A percentile compares a stretch with the other conserved stretches of the same genome.
phyloP scores from a whole-genome alignment of 2,329 filamentous ascomycete genomes.

The Parascedosporium putredinis region DNA sequence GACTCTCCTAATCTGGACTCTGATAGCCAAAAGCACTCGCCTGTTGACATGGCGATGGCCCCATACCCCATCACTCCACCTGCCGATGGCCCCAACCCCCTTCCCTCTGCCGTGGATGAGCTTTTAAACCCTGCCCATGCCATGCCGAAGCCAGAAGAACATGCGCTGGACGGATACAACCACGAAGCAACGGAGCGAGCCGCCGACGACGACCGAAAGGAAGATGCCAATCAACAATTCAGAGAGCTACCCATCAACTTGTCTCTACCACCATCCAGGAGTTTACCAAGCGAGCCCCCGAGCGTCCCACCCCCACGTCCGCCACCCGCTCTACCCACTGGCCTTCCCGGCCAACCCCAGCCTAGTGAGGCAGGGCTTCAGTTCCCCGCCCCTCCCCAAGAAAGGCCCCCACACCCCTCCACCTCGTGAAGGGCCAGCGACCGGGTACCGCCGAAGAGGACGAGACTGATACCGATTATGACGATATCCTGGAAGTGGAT shows the following conservation, averaged over 20 bases:
- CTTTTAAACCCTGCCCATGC: constrained; percentile 45
- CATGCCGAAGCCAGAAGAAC: constrained; percentile 52
- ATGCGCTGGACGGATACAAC: constrained; percentile 46
- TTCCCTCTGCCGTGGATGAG: constrained; percentile 34
- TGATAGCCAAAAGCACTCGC: constrained; percentile 42
- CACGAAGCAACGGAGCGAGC: constrained; percentile 39
- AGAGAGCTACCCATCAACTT: constrained; percentile 40
- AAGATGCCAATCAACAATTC: constrained; percentile 29
- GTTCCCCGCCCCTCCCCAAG: constrained; percentile 53
- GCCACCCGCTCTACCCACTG: constrained; percentile 27
- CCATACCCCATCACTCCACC: constrained; percentile 58
- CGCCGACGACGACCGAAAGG: constrained; percentile 33
- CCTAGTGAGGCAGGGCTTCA: constrained; percentile 34
- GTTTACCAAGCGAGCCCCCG: constrained; percentile 40
- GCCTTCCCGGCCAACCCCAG: constrained; percentile 27
- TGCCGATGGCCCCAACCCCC: constrained; percentile 34
- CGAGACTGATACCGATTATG: constrained; percentile 71
- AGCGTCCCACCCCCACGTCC: constrained; percentile 41
- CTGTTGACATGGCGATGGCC: constrained; percentile 48
- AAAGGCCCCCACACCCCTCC: constrained; percentile 78
- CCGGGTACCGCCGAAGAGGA: constrained; percentile 37
- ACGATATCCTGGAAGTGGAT: constrained; percentile 62
- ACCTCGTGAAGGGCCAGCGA: constrained; percentile 41
- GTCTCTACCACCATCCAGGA: constrained; percentile 45
- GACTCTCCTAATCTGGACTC: constrained; percentile 40